Base-by-base conservation (phyloP, 106 monocot species). In the Acorus gramineus region DNA sequence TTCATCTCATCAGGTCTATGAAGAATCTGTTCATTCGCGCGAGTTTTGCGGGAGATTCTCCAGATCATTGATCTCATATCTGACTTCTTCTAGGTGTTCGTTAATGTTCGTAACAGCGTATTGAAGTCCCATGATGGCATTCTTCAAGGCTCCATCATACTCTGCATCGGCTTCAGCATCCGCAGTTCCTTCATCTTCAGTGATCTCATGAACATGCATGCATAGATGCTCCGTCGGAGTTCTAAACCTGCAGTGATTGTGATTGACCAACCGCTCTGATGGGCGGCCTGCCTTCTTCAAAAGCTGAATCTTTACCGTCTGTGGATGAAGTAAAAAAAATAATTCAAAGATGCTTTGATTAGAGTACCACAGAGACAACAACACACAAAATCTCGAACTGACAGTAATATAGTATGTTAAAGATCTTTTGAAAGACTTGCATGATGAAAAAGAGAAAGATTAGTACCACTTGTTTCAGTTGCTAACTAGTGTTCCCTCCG, bases 101-200 rank as follows among this genome's bases (percentile, higher is more conserved):
- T 98, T 98, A 12, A 98, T 98, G 61, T 3, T 62, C 0, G 90
- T 98, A 44, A 98, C 85, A 2, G 91, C 85, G 52, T 81, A 80
- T 67, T 98, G 96, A 53, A 91, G 79, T 1, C 87, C 87, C 2
- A 77, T 72, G 59, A 90, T 98, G 55, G 87, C 87, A 64, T 91
- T 84, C 64, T 98, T 98, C 48, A 98, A 76, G 45, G 82, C 78
- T 14, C n/a, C 55, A 9, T 91, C 85, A 57, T 91, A 88, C 66
- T 85, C 96, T 2, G 91, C 85, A 63, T 96, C 85, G 0, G 87
- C 90, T 75, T 96, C 96, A 1, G 91, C 91, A 49, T 98, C 96
- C 57, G 76, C 79, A 2, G 81, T 85, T 59, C 85, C 91, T 50
- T 73, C 74, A 4, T 76, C 82, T 62, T 91, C 96, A 3, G 90